These are phyloP conservation scores for Ceriops tagal DNA, from an alignment of 345 rosid genomes.

Conservation along the genomic window DNA sequence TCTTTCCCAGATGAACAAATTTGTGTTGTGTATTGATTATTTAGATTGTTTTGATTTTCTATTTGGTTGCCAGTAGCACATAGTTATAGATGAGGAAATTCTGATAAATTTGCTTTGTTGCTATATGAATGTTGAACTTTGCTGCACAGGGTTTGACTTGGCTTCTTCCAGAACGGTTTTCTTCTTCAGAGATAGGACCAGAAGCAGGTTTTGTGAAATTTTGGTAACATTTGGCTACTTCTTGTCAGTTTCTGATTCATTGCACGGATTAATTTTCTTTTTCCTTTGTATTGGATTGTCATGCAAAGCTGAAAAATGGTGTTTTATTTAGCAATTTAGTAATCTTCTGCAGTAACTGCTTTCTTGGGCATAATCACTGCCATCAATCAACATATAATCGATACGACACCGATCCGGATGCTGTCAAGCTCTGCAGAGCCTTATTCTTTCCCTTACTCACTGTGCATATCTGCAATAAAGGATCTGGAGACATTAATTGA, in stretches of 20 bases:
- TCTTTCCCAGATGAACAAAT: no score
- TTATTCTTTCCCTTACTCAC: conserved; percentile 57
- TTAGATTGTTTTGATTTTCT: neutral
- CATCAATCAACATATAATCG: conserved; percentile 76
- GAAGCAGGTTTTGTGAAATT: conserved; percentile 98
- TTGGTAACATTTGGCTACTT: conserved; percentile 78
- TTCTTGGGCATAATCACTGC: conserved; percentile 81
- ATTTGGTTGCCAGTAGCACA: neutral
- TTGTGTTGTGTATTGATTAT: neutral
- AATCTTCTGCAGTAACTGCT: conserved; percentile 67
- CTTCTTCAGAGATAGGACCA: conserved; percentile 88
- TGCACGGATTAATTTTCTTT: neutral
- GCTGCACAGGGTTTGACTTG: conserved; percentile 82
- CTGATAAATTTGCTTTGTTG: neutral
- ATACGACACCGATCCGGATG: conserved; percentile 47
- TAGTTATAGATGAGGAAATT: neutral
- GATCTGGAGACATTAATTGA: conserved; percentile 89
- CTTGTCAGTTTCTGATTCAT: conserved; percentile 28
- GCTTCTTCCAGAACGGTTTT: conserved; percentile 90
- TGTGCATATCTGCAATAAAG: conserved; percentile 73
- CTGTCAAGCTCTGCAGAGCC: conserved; percentile 34
- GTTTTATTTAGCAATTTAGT: conserved; percentile 23
- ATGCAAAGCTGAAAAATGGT: neutral
- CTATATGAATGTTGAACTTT: conserved; percentile 1
- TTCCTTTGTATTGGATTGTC: neutral